These are phyloP conservation scores for Ophiocordyceps camponoti-saundersi DNA, from an alignment of 2,329 filamentous ascomycete species.

Conservation along the genomic window DNA sequence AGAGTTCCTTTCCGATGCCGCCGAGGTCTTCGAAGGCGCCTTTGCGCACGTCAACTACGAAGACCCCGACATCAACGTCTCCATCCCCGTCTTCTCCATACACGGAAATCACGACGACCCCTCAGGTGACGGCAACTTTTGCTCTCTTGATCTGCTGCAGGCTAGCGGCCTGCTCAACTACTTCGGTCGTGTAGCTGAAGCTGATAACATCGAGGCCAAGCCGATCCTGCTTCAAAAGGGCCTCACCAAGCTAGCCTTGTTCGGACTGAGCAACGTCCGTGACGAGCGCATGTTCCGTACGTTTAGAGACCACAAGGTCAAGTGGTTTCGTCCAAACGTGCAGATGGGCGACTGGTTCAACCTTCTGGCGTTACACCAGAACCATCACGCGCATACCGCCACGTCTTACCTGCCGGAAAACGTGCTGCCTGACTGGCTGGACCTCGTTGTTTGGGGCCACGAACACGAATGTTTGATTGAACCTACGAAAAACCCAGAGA, in stretches of 20 bases:
- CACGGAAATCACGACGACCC: constrained; percentile 98
- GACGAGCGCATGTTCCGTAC: constrained; percentile 91
- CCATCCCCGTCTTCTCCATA: constrained; percentile 94
- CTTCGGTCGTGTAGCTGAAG: constrained; percentile 80
- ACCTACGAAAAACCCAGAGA: constrained; percentile 67
- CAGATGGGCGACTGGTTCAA: constrained; percentile 92
- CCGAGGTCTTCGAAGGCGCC: constrained; percentile 74
- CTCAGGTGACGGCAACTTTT: constrained; percentile 85
- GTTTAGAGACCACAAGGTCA: constrained; percentile 83
- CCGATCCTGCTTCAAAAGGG: constrained; percentile 90
- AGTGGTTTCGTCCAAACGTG: constrained; percentile 70
- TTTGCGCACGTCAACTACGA: constrained; percentile 97
- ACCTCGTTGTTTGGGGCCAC: constrained; percentile 91
- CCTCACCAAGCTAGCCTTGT: constrained; percentile 77
- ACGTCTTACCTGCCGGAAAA: constrained; percentile 91
- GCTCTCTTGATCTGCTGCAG: constrained; percentile 80
- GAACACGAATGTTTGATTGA: constrained; percentile 94
- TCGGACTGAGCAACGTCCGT: constrained; percentile 87
- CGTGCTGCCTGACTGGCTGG: constrained; percentile 78
- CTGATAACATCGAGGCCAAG: constrained; percentile 84
- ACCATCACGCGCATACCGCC: constrained; percentile 80
- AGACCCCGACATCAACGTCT: constrained; percentile 90
- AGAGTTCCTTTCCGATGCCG: constrained; percentile 85
- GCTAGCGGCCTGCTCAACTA: constrained; percentile 89
- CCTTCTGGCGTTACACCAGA: constrained; percentile 86